A percentile compares a stretch with the other conserved stretches of the same genome.
These are phyloP conservation scores for Cavenderia fasciculata DNA, from an alignment of 78 protist species.

Conservation along the genomic window DNA sequence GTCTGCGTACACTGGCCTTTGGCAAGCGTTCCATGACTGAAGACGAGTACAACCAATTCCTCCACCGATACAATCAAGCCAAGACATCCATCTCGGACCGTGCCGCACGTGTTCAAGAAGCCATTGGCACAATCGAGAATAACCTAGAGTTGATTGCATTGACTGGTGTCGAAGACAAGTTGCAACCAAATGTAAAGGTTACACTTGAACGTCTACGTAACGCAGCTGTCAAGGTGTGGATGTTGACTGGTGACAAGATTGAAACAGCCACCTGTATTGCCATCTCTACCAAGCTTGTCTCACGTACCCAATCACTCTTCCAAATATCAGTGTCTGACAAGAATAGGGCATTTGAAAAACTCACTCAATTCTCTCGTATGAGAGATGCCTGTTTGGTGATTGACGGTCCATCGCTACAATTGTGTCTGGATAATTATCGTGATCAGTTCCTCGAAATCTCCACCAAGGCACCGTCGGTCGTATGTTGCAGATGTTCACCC, in stretches of 20 bases:
- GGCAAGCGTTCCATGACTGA: constrained; percentile 79
- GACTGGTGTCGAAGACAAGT: constrained; percentile 95
- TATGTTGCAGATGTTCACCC: constrained; percentile 96
- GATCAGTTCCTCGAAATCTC: constrained; percentile 86
- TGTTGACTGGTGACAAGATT: constrained; percentile 97
- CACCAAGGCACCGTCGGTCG: constrained; percentile 91
- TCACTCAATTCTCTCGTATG: constrained; percentile 78
- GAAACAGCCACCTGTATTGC: constrained; percentile 97
- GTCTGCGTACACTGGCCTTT: constrained; percentile 97
- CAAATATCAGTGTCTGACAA: constrained; percentile 43
- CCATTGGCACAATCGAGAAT: constrained; percentile 78
- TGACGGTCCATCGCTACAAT: constrained; percentile 90
- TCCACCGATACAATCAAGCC: constrained; percentile 33
- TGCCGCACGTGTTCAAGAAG: constrained; percentile 73
- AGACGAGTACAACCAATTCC: constrained; percentile 83
- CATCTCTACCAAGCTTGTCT: constrained; percentile 85
- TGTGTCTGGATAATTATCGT: constrained; percentile 80
- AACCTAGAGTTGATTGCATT: constrained; percentile 87
- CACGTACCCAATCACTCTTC: constrained; percentile 80
- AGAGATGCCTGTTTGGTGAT: constrained; percentile 87
- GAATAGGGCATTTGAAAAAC: constrained; percentile 47
- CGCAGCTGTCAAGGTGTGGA: constrained; percentile 95
- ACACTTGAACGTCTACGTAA: constrained; percentile 92
- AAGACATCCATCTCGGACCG: constrained; percentile 80
- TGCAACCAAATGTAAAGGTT: constrained; percentile 82